Evolutionary conservation across 352 stramenopile genomes (phyloP).

Genomic region (Pseudoperonospora humuli): DNA sequence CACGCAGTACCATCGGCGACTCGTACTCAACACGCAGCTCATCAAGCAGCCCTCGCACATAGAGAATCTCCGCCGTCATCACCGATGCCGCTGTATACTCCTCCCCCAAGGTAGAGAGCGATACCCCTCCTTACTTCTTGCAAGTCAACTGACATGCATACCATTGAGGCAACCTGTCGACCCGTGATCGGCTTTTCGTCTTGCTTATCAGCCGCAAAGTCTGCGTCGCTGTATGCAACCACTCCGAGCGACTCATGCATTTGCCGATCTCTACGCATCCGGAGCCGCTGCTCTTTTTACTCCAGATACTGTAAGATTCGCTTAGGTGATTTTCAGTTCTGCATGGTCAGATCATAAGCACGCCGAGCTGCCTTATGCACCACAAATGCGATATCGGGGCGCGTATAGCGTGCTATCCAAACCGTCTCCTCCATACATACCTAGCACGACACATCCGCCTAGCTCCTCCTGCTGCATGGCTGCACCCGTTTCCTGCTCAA

Average conservation of each 20-base stretch:
- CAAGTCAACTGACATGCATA: neutral
- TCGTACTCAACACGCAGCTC: too few species aligned
- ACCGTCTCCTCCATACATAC: too few species aligned
- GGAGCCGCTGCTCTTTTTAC: neutral
- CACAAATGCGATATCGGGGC: neutral
- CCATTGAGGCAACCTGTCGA: neutral
- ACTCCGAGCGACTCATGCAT: too few species aligned
- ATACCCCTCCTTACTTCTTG: neutral
- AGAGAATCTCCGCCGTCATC: slow-evolving; percentile 6
- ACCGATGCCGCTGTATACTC: slow-evolving; percentile 14
- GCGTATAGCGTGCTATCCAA: neutral
- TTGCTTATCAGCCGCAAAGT: neutral
- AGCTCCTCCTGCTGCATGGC: too few species aligned
- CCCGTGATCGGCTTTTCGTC: neutral
- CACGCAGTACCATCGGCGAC: too few species aligned
- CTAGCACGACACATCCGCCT: too few species aligned
- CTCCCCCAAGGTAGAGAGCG: slow-evolving; percentile 17
- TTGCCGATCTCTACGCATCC: too few species aligned
- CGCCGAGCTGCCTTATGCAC: neutral
- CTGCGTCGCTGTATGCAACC: too few species aligned
- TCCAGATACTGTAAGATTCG: neutral
- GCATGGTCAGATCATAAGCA: neutral
- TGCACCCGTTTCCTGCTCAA: too few species aligned
- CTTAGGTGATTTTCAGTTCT: neutral
- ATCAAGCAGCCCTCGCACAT: neutral